A percentile compares a stretch with the other conserved stretches of the same genome.
phyloP scores from a whole-genome alignment of 2,329 filamentous ascomycete genomes.

The Harringtonia lauricola region DNA sequence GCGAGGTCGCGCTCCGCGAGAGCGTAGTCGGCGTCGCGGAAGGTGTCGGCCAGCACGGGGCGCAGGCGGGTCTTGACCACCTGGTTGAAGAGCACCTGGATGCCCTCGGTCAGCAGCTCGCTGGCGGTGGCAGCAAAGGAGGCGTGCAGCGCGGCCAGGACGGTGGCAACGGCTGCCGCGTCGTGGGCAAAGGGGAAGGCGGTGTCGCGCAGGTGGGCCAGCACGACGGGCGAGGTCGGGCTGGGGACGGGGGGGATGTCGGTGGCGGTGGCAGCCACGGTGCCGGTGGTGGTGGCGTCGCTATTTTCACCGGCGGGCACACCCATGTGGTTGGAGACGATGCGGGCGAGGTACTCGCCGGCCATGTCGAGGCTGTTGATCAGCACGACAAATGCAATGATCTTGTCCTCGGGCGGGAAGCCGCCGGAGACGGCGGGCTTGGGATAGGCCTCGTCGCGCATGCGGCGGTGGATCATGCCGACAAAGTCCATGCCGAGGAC shows the following conservation, averaged over 20 bases:
- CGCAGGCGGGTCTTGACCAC: constrained; percentile 78
- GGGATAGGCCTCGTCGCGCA: constrained; percentile 92
- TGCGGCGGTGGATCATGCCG: constrained; percentile 93
- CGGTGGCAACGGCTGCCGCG: constrained; percentile 53
- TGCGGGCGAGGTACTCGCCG: constrained; percentile 81
- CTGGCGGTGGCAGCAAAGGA: constrained; percentile 67
- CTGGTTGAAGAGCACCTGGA: constrained; percentile 77
- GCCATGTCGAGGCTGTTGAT: constrained; percentile 94
- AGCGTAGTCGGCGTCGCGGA: constrained; percentile 83
- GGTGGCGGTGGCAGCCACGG: constrained; percentile 4
- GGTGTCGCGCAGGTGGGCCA: constrained; percentile 35
- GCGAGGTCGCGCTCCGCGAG: constrained; percentile 50
- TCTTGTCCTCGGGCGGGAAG: constrained; percentile 76
- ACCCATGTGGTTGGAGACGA: constrained; percentile 59
- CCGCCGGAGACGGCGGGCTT: constrained; percentile 67
- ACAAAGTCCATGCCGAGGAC: constrained; percentile 85
- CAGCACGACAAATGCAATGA: constrained; percentile 80
- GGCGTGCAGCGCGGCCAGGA: constrained; percentile 57
- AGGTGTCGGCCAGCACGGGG: constrained; percentile 75
- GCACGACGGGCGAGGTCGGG: constrained; percentile 16
- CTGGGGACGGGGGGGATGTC: constrained; percentile 21
- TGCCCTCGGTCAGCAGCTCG: constrained; percentile 74
- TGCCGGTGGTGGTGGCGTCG: not conserved
- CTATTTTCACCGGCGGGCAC: constrained; percentile 28
- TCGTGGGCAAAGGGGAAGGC: constrained; percentile 77